These are phyloP conservation scores for Solanum peruvianum DNA, from an alignment of 257 asterid genomes.

Conservation along the genomic window DNA sequence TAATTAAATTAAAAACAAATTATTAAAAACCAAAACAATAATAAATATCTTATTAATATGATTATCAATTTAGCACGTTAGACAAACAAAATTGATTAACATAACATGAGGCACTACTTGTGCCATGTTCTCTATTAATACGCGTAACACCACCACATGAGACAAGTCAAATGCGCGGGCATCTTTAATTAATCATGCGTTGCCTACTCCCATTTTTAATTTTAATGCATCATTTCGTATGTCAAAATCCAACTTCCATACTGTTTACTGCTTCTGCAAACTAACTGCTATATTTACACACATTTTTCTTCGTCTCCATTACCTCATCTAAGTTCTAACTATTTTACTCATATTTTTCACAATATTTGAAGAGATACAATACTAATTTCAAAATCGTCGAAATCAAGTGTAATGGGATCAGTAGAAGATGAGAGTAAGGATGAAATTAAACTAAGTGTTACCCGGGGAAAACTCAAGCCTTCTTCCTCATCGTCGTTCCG, in stretches of 20 bases:
- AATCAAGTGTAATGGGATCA: not conserved
- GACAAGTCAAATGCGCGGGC: not conserved
- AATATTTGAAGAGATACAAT: not conserved
- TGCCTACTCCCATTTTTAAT: not conserved
- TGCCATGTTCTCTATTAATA: not conserved
- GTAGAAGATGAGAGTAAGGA: not conserved
- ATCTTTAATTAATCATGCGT: not conserved
- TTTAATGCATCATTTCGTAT: not conserved
- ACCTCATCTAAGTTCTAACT: not conserved
- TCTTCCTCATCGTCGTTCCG: slow-evolving; percentile 28
- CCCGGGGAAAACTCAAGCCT: not conserved
- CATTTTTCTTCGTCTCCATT: not conserved
- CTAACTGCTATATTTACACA: not conserved
- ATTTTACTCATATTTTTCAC: not conserved
- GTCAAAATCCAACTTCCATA: not conserved
- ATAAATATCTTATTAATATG: too few relatives aligned
- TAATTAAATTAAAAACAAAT: too few relatives aligned
- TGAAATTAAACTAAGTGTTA: not conserved
- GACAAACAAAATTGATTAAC: too few relatives aligned
- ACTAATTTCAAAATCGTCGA: not conserved
- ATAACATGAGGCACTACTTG: not conserved
- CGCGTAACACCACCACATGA: not conserved
- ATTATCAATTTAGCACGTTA: not conserved
- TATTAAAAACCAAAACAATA: too few relatives aligned
- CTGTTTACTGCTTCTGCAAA: not conserved